Evolutionary conservation across 2,329 filamentous ascomycete genomes (phyloP), one percentile per base, ranked within the genome.

Genomic region (Teratosphaeria nubilosa): DNA sequence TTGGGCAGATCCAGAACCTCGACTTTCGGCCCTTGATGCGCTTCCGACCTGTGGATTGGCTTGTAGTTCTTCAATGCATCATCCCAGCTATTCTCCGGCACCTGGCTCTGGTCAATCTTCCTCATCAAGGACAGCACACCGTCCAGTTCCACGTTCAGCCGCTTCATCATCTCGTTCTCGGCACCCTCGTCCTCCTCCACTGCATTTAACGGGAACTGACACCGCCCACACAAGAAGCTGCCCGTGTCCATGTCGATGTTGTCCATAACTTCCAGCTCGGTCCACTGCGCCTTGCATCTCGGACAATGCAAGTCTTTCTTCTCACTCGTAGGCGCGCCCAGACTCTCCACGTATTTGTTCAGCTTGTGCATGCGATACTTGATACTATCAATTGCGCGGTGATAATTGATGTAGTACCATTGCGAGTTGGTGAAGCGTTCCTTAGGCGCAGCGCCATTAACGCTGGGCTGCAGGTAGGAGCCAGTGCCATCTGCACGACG

Each of bases 361-460:
- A 97, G 84, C 58, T 86, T 87, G 70, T 92, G 91, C 55, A 96
- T 85, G 62, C 90, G 87, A 82, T 88, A 99, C 74, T 99, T 99
- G 75, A 96, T 95, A 54, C 90, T 90, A 75, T 99, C 94, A 69
- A 99, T 90, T 37, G 92, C 90, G 59, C 90, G 88, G 60, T 94
- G 90, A 69, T 95, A 95, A 72, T 96, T 91, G 71, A 99, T 92
- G 75, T 90, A 99, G 77, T 95, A 99, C 80, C 96, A 99, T 62
- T 92, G 95, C 67, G 90, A 84, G 70, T 70, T 64, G 31, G 66
- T 68, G 25, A 70, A 55, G n/a, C 72, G 64, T 57, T 73, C 69
- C 52, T 71, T 72, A 30, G 66, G 67, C 30, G 63, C 59, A 57
- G 65, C 58, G 51, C 58, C 57, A 37, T 57, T 59, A 31, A 32